Evolutionary conservation across 2,329 filamentous ascomycete species (phyloP), one percentile per base, ranked within the genome.

Genomic region (Calonectria honghensis): DNA sequence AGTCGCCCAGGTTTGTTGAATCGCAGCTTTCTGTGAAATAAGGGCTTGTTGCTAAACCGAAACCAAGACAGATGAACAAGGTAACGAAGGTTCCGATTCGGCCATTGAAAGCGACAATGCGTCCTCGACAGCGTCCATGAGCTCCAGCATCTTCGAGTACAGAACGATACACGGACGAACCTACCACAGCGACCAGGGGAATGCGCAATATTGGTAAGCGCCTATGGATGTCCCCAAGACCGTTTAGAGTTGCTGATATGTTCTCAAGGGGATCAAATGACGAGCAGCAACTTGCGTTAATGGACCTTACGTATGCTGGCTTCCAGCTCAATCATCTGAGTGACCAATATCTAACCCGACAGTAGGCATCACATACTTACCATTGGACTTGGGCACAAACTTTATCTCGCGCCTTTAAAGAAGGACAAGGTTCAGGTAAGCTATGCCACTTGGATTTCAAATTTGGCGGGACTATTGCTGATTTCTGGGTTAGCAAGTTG

Each of bases 361-460:
- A 0, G 35, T 14, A 80, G 79, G 0, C 79, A 80, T 35, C 77
- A 80, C 7, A 78, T 79, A 6, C 71, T 80, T 0, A 80, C 79
- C 1, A 61, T 78, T 5, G 79, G 79, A 0, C 31, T 80, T 10
- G 79, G 79, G 6, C 65, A 75, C 4, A 80, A 79, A 2, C 77
- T 80, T 18, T 48, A 79, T 48, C 16, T 80, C 1, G 79, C 79
- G 2, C 76, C 79, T 0, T 41, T 80, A 0, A 24, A 76, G 4
- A 79, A 83, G 18, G 79, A 81, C 0, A 79, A 81, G 1, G 57
- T 80, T 7, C 76, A 82, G 20, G 83, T 77, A 37, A 5, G 39
- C 10, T 1, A 48, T 2, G 3, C 45, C 4, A 2, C 3, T 0
- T 1, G 0, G 1, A 18, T 24, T 59, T 20, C 54, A 65, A 4